These are phyloP conservation scores for Trichoderma sp. DNA, from an alignment of 2,329 filamentous ascomycete species.

Conservation along the genomic window DNA sequence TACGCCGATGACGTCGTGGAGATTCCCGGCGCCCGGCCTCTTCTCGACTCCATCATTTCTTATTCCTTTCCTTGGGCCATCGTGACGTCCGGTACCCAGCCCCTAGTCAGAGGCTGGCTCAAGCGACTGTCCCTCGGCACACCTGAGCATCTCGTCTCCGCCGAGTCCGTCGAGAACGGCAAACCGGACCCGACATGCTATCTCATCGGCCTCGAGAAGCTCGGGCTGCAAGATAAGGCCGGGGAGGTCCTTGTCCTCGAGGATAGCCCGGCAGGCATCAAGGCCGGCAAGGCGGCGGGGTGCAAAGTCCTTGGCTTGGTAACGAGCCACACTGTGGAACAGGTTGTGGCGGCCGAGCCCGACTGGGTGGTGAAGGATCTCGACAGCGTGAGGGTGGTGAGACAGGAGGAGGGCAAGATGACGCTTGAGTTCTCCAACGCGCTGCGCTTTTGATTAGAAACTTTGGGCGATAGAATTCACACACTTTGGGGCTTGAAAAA, in stretches of 20 bases:
- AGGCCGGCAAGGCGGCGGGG: slow-evolving; percentile 78
- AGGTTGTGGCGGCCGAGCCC: slow-evolving; percentile 72
- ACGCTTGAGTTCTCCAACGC: slow-evolving; percentile 67
- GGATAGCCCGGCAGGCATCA: slow-evolving; percentile 84
- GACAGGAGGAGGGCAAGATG: slow-evolving; percentile 55
- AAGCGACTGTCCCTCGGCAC: slow-evolving; percentile 61
- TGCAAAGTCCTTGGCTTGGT: slow-evolving; percentile 81
- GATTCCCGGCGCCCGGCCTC: slow-evolving; percentile 74
- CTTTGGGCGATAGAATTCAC: background rate
- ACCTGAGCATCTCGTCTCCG: slow-evolving; percentile 67
- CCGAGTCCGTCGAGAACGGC: slow-evolving; percentile 71
- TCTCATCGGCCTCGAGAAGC: slow-evolving; percentile 60
- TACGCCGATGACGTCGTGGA: slow-evolving; percentile 78
- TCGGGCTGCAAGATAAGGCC: slow-evolving; percentile 50
- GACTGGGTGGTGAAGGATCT: slow-evolving; percentile 86
- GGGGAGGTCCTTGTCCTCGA: slow-evolving; percentile 73
- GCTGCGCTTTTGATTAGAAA: slow-evolving; percentile 35
- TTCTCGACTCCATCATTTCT: slow-evolving; percentile 66
- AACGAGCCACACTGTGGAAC: slow-evolving; percentile 74
- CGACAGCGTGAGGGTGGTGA: slow-evolving; percentile 65
- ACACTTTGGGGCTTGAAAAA: background rate
- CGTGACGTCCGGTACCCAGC: slow-evolving; percentile 70
- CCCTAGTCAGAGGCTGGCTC: slow-evolving; percentile 71
- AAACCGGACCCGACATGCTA: slow-evolving; percentile 80
- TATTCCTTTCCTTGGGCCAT: slow-evolving; percentile 76